Base-by-base conservation (phyloP, 2,329 filamentous ascomycete species). In the Xylariaceae sp. region DNA sequence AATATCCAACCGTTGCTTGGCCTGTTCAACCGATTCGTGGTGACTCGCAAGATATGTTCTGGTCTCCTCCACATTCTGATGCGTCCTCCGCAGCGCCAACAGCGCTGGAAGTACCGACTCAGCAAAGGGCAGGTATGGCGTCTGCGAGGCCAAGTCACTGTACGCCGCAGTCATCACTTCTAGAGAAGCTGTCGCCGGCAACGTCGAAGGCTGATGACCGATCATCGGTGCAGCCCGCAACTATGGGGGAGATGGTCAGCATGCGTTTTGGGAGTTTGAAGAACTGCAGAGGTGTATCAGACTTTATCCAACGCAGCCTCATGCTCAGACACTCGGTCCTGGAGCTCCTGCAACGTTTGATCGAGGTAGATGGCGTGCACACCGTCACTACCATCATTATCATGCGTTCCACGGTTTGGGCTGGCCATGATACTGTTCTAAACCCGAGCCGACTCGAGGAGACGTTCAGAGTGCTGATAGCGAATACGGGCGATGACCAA, bases 101-200 rank as follows among this genome's bases (percentile, higher is more conserved):
- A 93, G 64, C 5, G 79, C 75, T 3, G 84, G 83, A 5, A 92
- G 58, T 5, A 80, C 67, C 14, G 85, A 90, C 31, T 71, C 74
- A 8, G 75, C 63, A 16, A 69, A 65, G 3, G 85, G 84, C 15
- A 90, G 61, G 45, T 77, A 76, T 7, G 81, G 79, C 32, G 78
- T 69, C 11, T 70, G 67, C 27, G 71, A 62, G 10, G 75, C 70
- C 29, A 87, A 62, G 12, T 71, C 68, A 33, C 76, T 70, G 47
- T 88, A 86, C 3, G 82, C 83, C 31, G 67, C 61, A 46, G 75
- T 78, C 50, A 88, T 67, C 24, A 74, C 59, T 23, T 60, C 55
- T 33, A 63, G 45, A n/a, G 63, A 56, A 18, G 58, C 60, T 18
- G 50, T 53, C 10, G 43, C 47, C 33, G 38, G 51, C 34, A 38